Evolutionary conservation across 2,329 filamentous ascomycete genomes (phyloP).

Genomic region (Leptographium wingfieldii): DNA sequence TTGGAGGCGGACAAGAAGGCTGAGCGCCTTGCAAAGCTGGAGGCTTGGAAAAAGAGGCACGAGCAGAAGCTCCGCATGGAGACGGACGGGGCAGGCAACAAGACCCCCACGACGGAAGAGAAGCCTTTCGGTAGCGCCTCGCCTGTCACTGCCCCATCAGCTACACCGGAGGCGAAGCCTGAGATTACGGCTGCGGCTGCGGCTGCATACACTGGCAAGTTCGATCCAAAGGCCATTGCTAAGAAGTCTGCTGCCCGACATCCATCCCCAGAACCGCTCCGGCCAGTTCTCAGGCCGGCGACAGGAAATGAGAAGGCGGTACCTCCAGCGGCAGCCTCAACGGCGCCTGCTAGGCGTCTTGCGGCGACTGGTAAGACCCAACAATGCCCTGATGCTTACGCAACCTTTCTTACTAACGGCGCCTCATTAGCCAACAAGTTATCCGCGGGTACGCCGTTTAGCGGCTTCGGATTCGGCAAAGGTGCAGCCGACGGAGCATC

Average conservation of each 20-base stretch:
- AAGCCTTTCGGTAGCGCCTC: neutral
- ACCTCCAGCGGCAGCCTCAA: neutral
- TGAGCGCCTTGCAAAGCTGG: conserved; percentile 67
- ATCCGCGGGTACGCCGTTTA: conserved; percentile 47
- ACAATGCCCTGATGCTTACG: too few relatives aligned
- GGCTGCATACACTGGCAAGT: conserved; percentile 61
- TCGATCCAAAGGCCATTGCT: conserved; percentile 74
- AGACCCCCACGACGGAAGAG: conserved; percentile 22
- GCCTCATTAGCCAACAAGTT: neutral
- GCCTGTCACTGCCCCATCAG: conserved; percentile 35
- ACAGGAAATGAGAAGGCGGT: conserved; percentile 19
- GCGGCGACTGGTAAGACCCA: conserved; percentile 2
- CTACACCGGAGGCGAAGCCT: conserved; percentile 37
- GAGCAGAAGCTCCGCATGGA: conserved; percentile 63
- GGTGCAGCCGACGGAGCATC: conserved; percentile 52
- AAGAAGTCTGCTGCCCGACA: conserved; percentile 59
- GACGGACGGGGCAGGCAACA: conserved; percentile 52
- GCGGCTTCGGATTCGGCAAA: conserved; percentile 62
- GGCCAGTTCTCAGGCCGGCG: conserved; percentile 28
- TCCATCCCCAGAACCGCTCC: conserved; percentile 40
- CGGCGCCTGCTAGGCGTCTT: neutral
- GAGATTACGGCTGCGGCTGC: conserved; percentile 18
- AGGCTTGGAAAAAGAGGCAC: conserved; percentile 87
- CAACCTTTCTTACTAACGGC: neutral
- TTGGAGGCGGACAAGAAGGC: conserved; percentile 66